phyloP scores from a whole-genome alignment of 345 rosid species.

The Eutrema yunnanense region DNA sequence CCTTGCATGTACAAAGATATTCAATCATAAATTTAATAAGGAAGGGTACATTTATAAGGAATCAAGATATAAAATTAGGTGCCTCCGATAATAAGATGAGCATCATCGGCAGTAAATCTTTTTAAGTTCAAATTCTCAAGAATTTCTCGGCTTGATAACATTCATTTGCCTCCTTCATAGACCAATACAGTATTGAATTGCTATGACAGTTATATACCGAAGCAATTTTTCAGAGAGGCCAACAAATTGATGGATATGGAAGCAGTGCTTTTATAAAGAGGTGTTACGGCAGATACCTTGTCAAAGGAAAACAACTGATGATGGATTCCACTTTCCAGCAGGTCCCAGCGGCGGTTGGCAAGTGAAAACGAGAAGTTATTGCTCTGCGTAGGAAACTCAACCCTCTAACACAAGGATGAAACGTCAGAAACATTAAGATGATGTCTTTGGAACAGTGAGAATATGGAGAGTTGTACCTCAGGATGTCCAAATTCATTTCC shows the following conservation, averaged over 20 bases:
- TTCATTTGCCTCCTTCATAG: not conserved
- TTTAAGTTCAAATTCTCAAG: not conserved
- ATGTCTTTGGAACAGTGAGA: not conserved
- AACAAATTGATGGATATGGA: not conserved
- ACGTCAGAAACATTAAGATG: constrained; percentile 27
- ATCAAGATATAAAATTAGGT: not conserved
- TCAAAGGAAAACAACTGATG: constrained; percentile 64
- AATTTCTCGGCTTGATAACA: not conserved
- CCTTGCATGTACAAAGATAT: not conserved
- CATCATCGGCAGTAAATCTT: not conserved
- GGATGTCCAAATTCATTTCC: constrained; percentile 99
- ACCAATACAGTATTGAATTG: constrained; percentile 3
- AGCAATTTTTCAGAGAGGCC: not conserved
- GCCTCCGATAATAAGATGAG: not conserved
- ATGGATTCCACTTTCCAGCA: constrained; percentile 53
- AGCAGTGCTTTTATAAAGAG: not conserved
- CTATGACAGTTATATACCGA: not conserved
- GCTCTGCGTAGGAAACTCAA: constrained; percentile 87
- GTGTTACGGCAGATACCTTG: constrained; percentile 36
- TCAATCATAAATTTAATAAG: not conserved
- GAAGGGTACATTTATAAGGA: not conserved
- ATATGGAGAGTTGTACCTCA: constrained; percentile 38
- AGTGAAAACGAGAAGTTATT: constrained; percentile 79
- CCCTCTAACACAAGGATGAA: constrained; percentile 48
- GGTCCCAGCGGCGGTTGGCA: constrained; percentile 84